A percentile compares a stretch with the other conserved stretches of the same genome.
phyloP scores from a whole-genome alignment of 768 basidiomycete species.

The Auriculariales sp. region DNA sequence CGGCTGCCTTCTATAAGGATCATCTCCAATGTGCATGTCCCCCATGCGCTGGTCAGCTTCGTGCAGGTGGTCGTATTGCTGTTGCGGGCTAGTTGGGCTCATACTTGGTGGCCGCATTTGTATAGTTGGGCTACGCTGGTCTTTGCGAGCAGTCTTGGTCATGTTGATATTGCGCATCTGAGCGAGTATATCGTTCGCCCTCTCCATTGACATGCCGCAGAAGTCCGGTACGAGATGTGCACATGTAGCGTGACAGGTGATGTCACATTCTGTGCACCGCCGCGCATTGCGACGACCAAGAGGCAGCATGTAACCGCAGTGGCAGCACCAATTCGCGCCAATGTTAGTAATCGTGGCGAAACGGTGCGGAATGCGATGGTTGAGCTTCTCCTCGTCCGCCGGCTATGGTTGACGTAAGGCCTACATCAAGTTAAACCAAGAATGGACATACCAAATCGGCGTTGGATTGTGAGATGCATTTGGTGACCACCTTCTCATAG shows the following conservation, averaged over 20 bases:
- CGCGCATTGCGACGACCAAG: slow-evolving; percentile 94
- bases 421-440: neutral
- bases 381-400: slow-evolving; percentile 95
- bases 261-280: slow-evolving; percentile 88
- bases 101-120: neutral
- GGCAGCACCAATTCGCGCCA: slow-evolving; percentile 98
- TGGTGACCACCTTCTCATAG: slow-evolving; percentile 96
- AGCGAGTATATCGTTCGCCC: slow-evolving; percentile 81
- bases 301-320: slow-evolving; percentile 96
- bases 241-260: slow-evolving; percentile 95
- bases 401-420: slow-evolving; percentile 34
- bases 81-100: slow-evolving; percentile 7
- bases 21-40: neutral
- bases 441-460: slow-evolving; percentile 56
- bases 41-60: slow-evolving; percentile 19
- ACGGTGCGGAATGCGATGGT: slow-evolving; percentile 96
- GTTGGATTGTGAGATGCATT: slow-evolving; percentile 96
- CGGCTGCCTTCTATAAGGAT: neutral
- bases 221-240: slow-evolving; percentile 98
- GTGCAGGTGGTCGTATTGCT: slow-evolving; percentile 15
- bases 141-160: slow-evolving; percentile 21
- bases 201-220: slow-evolving; percentile 99
- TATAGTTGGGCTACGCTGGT: slow-evolving; percentile 12
- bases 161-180: slow-evolving; percentile 85
- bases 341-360: slow-evolving; percentile 96